A percentile compares a stretch with the other conserved stretches of the same genome.
Evolutionary conservation across 345 rosid genomes (phyloP).

Genomic region (Mallotus nudiflorus): DNA sequence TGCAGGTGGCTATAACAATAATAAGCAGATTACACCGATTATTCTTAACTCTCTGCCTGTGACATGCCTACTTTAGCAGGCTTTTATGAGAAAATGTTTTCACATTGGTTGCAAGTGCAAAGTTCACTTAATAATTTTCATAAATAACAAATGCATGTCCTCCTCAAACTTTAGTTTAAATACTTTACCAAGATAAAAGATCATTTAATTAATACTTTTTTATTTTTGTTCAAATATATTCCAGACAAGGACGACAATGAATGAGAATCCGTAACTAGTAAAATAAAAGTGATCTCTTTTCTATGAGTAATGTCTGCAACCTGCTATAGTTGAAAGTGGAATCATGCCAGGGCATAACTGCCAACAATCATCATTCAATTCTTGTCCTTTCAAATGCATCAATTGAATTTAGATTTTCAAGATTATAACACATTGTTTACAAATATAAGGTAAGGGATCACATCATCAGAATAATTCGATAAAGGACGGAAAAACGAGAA

Average conservation of each 20-base stretch:
- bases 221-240: neutral
- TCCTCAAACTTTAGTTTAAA: neutral
- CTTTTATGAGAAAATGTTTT: no score
- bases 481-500: constrained; percentile 9
- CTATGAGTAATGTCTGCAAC: neutral
- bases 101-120: neutral
- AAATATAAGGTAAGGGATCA: constrained; percentile 11
- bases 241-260: neutral
- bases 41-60: no score
- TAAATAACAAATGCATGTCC: neutral
- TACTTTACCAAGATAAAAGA: neutral
- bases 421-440: constrained; percentile 14
- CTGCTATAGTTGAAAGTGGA: neutral
- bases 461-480: neutral
- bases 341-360: neutral
- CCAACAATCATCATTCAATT: neutral
- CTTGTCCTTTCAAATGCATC: neutral
- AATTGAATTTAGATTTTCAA: neutral
- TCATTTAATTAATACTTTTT: no score
- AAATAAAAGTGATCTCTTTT: neutral
- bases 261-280: neutral
- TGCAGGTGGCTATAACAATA: no score
- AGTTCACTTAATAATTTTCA: neutral
- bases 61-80: no score
- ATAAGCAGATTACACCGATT: no score